phyloP scores from a whole-genome alignment of 495 filamentous ascomycete genomes.

The Hypoxylon trugodes region DNA sequence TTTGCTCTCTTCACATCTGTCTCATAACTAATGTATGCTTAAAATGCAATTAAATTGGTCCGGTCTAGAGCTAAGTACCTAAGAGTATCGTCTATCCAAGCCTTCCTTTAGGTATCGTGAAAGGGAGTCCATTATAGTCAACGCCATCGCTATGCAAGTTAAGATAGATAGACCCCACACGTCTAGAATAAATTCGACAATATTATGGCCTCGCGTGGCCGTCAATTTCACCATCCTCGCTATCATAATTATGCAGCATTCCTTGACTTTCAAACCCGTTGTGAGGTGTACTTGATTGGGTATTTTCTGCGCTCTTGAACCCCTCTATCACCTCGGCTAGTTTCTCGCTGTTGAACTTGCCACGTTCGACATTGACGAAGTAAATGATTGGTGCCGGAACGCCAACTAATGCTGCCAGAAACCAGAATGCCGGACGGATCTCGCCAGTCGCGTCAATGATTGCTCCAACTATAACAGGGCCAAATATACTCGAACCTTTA shows the following conservation, averaged over 20 bases:
- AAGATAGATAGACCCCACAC: conserved; percentile 20
- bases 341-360: conserved; percentile 77
- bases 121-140: conserved; percentile 15
- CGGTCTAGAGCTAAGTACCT: neutral
- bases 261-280: conserved; percentile 40
- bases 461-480: conserved; percentile 89
- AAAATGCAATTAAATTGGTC: no score
- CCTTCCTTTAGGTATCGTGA: conserved; percentile 5
- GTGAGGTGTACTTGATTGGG: conserved; percentile 19
- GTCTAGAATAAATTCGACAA: neutral
- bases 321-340: conserved; percentile 73
- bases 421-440: conserved; percentile 93
- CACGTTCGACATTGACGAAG: conserved; percentile 88
- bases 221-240: conserved; percentile 18
- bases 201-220: conserved; percentile 12
- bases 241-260: conserved; percentile 48
- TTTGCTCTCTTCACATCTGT: no score
- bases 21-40: no score
- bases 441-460: conserved; percentile 91
- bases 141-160: conserved; percentile 59
- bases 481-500: conserved; percentile 94
- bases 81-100: neutral
- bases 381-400: conserved; percentile 85
- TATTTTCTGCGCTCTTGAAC: conserved; percentile 49
- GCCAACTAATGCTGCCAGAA: conserved; percentile 83